Percentiles rank a stretch among this genome's conserved stretches.
These are phyloP conservation scores for Neurospora sp. DNA, from an alignment of 495 filamentous ascomycete species.

Conservation along the genomic window DNA sequence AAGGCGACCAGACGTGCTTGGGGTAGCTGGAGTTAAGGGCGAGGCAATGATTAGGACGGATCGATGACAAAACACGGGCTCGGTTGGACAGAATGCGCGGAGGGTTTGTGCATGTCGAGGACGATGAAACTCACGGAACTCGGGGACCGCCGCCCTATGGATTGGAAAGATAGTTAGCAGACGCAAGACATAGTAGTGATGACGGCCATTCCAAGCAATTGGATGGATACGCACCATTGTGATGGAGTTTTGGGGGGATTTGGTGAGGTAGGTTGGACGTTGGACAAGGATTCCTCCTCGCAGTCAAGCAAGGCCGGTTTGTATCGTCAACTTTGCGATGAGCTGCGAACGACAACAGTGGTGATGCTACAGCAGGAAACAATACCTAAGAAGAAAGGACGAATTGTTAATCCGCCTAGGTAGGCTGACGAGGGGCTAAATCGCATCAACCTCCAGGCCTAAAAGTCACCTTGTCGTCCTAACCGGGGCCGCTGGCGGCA, in stretches of 20 bases:
- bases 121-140: constrained; percentile 65
- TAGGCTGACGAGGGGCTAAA: not conserved
- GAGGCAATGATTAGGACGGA: constrained; percentile 3
- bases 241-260: constrained; percentile 4
- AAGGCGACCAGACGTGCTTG: constrained; percentile 98
- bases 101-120: constrained; percentile 6
- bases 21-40: constrained; percentile 58
- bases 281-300: not conserved
- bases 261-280: constrained; percentile 8
- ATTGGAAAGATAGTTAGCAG: not conserved
- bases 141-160: constrained; percentile 64
- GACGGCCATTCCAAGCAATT: not conserved
- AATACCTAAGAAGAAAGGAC: not conserved
- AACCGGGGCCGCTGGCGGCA: not conserved
- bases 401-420: not conserved
- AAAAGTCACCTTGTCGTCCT: not conserved
- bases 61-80: not conserved
- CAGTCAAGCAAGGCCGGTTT: not conserved
- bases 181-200: not conserved
- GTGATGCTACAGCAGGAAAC: not conserved
- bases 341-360: not conserved
- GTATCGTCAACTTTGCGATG: not conserved
- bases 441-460: not conserved
- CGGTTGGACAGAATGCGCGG: not conserved
- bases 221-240: constrained; percentile 22